Evolutionary conservation across 148 eudicot genomes (phyloP).

Genomic region (Oxyria digyna): DNA sequence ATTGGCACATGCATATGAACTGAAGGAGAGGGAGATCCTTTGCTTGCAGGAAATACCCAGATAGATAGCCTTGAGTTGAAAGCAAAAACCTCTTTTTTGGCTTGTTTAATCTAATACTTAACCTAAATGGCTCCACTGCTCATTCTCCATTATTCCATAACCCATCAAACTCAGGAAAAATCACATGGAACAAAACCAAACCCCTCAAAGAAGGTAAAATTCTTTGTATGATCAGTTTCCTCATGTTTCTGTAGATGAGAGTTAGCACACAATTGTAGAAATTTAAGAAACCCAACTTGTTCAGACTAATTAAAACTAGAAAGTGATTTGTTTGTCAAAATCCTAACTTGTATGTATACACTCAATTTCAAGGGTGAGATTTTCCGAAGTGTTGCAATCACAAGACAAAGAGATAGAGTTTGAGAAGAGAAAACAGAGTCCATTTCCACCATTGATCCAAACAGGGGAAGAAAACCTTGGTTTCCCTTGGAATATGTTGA

Average conservation of each 20-base stretch:
- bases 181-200: neutral
- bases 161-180: neutral
- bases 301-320: neutral
- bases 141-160: neutral
- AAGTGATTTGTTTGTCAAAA: neutral
- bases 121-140: neutral
- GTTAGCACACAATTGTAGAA: neutral
- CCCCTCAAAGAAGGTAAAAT: slow-evolving; percentile 1
- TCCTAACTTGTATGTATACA: neutral
- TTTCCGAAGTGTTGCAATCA: neutral
- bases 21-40: slow-evolving; percentile 8
- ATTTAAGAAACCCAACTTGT: neutral
- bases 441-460: neutral
- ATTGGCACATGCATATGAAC: neutral
- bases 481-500: neutral
- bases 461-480: neutral
- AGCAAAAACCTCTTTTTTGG: neutral
- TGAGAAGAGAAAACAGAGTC: neutral
- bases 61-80: neutral
- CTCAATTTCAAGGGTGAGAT: neutral
- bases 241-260: neutral
- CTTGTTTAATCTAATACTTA: slow-evolving; percentile 1
- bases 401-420: neutral
- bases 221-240: neutral
- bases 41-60: neutral